These are phyloP conservation scores for Toxoplasma gondii DNA, from an alignment of 169 alveolate genomes.

Conservation along the genomic window DNA sequence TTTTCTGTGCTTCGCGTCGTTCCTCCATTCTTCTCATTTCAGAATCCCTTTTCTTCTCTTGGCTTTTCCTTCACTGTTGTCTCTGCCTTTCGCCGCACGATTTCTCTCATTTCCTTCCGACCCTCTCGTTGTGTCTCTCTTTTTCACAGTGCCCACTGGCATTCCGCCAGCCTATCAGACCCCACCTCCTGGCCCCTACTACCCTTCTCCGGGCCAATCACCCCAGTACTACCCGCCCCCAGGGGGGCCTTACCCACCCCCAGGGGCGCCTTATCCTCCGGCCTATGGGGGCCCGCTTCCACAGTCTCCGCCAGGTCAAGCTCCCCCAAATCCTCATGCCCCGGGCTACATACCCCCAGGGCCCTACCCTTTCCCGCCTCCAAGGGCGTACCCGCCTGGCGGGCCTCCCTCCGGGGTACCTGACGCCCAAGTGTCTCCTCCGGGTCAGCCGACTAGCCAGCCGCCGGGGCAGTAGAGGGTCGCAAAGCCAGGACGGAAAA, in stretches of 20 bases:
- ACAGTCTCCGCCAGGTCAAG: background rate
- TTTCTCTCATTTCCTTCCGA: too few species aligned
- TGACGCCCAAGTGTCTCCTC: too few species aligned
- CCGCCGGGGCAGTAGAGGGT: background rate
- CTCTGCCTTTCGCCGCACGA: too few species aligned
- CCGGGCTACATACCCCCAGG: background rate
- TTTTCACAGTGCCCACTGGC: constrained; percentile 17
- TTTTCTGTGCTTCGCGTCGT: background rate
- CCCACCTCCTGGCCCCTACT: background rate
- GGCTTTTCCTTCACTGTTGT: background rate
- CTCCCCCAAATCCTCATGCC: background rate
- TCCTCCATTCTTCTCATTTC: background rate
- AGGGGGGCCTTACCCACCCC: background rate
- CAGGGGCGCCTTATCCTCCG: background rate
- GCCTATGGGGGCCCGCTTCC: background rate
- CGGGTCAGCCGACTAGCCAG: too few species aligned
- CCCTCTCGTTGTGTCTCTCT: background rate
- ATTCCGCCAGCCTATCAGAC: constrained; percentile 25
- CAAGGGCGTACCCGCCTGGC: background rate
- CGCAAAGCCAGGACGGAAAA: background rate
- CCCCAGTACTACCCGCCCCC: constrained; percentile 23
- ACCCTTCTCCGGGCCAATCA: background rate
- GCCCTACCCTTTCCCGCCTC: background rate
- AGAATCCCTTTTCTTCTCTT: too few species aligned
- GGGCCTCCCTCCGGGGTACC: background rate